Conservation (phyloP, 2,329 filamentous ascomycete genomes). For the Trichoderma oligosporum region DNA sequence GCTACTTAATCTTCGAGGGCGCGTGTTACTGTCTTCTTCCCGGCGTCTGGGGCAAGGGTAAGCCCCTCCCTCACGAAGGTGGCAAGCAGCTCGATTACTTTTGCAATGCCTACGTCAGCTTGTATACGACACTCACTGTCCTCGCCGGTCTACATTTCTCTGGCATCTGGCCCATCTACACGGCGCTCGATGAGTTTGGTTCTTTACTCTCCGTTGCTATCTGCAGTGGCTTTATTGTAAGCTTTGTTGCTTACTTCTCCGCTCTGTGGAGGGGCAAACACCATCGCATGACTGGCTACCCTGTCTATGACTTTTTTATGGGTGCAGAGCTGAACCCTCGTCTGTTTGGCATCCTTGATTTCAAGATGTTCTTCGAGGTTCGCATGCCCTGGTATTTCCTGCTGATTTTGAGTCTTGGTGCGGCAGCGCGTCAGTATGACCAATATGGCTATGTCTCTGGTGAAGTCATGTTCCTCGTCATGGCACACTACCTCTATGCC, state of each 20-base stretch:
- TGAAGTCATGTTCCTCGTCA: conserved; percentile 78
- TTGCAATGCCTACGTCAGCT: conserved; percentile 83
- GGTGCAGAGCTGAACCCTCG: conserved; percentile 82
- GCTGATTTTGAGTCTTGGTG: conserved; percentile 70
- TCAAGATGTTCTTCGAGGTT: conserved; percentile 96
- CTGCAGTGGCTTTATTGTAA: conserved; percentile 79
- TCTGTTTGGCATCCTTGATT: conserved; percentile 69
- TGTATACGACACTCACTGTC: conserved; percentile 78
- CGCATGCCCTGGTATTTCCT: conserved; percentile 90
- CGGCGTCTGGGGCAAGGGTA: conserved; percentile 82
- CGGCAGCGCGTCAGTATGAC: conserved; percentile 80
- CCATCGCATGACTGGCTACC: conserved; percentile 90
- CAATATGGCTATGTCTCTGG: conserved; percentile 78
- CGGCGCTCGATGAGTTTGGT: conserved; percentile 91
- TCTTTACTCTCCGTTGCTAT: conserved; percentile 91
- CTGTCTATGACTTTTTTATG: conserved; percentile 87
- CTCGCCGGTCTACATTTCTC: conserved; percentile 72
- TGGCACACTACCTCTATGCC: conserved; percentile 89
- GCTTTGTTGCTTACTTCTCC: conserved; percentile 80
- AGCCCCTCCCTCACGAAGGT: conserved; percentile 75
- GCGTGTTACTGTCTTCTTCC: conserved; percentile 81
- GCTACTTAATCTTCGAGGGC: conserved; percentile 81
- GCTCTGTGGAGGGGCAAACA: conserved; percentile 74
- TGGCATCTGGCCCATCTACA: conserved; percentile 84
- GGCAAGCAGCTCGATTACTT: conserved; percentile 90